Percentiles rank a stretch among this genome's conserved stretches.
Conservation (phyloP, 352 stramenopile genomes). For the Thalassiosira exigua region DNA sequence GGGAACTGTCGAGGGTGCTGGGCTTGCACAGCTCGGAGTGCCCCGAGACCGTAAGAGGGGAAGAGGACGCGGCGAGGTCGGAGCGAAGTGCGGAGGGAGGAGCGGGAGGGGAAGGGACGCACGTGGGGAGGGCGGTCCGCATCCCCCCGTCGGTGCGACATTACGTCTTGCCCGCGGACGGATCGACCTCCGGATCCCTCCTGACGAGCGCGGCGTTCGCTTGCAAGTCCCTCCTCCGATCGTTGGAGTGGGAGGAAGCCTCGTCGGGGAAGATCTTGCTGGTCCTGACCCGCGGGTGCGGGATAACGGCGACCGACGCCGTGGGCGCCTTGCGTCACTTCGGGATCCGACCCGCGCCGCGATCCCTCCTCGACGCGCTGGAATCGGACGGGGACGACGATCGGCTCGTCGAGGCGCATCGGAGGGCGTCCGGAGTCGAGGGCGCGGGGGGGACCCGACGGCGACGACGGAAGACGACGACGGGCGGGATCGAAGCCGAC, state of each 20-base stretch:
- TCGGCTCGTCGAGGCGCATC: constrained; percentile 73
- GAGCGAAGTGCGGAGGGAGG: constrained; percentile 33
- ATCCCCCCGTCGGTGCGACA: constrained; percentile 72
- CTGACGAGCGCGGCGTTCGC: constrained; percentile 73
- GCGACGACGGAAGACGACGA: constrained; percentile 12
- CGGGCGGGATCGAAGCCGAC: background rate
- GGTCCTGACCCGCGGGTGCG: constrained; percentile 74
- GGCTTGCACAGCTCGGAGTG: constrained; percentile 78
- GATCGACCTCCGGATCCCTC: constrained; percentile 63
- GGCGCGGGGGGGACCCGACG: constrained; percentile 61
- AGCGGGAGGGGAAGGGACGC: constrained; percentile 24
- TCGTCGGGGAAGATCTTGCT: constrained; percentile 60
- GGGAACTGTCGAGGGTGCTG: constrained; percentile 78
- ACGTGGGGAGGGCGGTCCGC: constrained; percentile 73
- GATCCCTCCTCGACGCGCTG: constrained; percentile 76
- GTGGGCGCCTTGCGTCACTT: constrained; percentile 81
- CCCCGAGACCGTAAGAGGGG: constrained; percentile 62
- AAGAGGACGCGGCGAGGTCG: constrained; percentile 49
- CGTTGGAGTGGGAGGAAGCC: constrained; percentile 13
- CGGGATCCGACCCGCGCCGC: constrained; percentile 66
- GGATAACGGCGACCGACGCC: constrained; percentile 72
- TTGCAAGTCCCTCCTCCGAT: constrained; percentile 53
- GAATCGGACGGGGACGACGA: constrained; percentile 73
- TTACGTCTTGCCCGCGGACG: constrained; percentile 68
- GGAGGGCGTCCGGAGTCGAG: constrained; percentile 67